Evolutionary conservation across 2,329 filamentous ascomycete genomes (phyloP).

Genomic region (Penicillium sp.): DNA sequence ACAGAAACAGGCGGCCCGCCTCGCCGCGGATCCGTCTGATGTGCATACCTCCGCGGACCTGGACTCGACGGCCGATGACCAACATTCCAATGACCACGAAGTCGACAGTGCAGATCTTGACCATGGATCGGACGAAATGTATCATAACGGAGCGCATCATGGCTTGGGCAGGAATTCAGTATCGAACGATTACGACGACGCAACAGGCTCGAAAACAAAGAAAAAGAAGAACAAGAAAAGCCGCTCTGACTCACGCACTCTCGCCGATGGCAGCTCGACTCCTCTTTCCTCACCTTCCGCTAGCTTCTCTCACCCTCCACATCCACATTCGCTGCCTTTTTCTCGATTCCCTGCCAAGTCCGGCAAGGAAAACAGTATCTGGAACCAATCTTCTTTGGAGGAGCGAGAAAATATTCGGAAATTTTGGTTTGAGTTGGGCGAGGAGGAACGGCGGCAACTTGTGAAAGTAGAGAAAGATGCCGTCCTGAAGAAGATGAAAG

Average conservation of each 20-base stretch:
- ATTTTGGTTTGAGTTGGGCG: constrained; percentile 92
- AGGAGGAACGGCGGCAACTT: constrained; percentile 90
- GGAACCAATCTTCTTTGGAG: constrained; percentile 93
- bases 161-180: constrained; percentile 3
- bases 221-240: constrained; percentile 44
- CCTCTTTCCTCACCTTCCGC: constrained; percentile 46
- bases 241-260: constrained; percentile 34
- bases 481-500: constrained; percentile 98
- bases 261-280: constrained; percentile 40
- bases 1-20: constrained; percentile 76
- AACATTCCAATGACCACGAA: constrained; percentile 34
- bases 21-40: constrained; percentile 56
- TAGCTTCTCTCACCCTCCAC: constrained; percentile 41
- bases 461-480: constrained; percentile 99
- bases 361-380: constrained; percentile 78
- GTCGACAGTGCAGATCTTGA: constrained; percentile 38
- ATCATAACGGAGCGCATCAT: constrained; percentile 51
- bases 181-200: constrained; percentile 24
- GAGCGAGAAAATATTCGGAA: constrained; percentile 97
- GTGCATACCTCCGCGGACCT: constrained; percentile 24
- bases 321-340: constrained; percentile 45
- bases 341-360: constrained; percentile 46
- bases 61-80: constrained; percentile 30
- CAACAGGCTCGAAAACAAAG: constrained; percentile 36
- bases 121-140: constrained; percentile 54